Evolutionary conservation across 768 basidiomycete genomes (phyloP), one percentile per base, ranked within the genome.

Genomic region (Mycena metata): DNA sequence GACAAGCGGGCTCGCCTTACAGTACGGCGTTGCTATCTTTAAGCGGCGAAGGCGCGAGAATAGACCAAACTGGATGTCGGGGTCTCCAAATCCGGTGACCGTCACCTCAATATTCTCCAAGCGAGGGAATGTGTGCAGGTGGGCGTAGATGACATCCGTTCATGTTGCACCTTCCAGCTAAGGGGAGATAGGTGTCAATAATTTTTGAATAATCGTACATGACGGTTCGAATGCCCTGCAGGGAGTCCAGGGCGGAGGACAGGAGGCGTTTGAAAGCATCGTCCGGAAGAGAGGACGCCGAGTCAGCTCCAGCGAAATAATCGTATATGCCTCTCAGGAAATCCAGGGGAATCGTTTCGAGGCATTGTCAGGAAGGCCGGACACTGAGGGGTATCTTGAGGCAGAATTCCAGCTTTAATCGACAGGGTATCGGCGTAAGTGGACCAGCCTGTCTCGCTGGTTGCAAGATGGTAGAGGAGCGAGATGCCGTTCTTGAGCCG

Each of bases 161-260:
- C 23, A 4, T 17, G 15, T 19, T 30, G 21, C 33, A 33, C 50
- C 17, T 51, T 24, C 50, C 49, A 52, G 11, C 49, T 61, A 36
- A 15, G 5, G 35, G 16, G 11, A 5, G 6, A 26, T 41, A 3
- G 5, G 30, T 19, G 8, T 41, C 24, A 30, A 35, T 36, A 36
- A 55, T 11, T 52, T 17, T 10, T 19, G 24, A 26, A 5, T n/a
- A 24, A 23, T 41, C 49, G 23, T 42, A 61, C 60, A 11, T 49
- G n/a, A 60, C 46, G 12, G 49, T 42, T 41, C 33, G 49, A 10
- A 61, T 43, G 5, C n/a, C 51, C 39, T 19, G 41, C 60, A 61
- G 23, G 35, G 39, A 61, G 19, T n/a, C 24, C 23, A 61, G 23
- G 5, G 60, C 60, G 24, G n/a, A n/a, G n/a, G n/a, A n/a, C n/a